phyloP scores from a whole-genome alignment of 371 early-diverging fungal genomes.

The Mucor mucedo region DNA sequence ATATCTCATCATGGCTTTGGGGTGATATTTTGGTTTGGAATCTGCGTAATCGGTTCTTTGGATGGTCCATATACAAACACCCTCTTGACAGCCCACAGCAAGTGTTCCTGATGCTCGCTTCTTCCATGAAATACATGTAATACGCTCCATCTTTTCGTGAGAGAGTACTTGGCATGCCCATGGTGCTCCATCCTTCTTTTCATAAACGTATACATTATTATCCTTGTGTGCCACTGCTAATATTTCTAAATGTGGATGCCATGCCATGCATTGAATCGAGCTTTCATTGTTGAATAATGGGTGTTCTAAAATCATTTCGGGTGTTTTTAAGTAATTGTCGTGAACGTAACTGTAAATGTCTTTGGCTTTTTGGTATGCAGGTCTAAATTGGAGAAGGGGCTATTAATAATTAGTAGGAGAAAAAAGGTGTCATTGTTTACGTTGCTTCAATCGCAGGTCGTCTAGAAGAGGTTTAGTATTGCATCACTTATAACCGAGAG shows the following conservation, averaged over 20 bases:
- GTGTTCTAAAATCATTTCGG: slow-evolving; percentile 4
- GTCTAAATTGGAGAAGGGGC: neutral
- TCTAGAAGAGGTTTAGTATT: slow-evolving; percentile 1
- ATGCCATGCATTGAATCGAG: slow-evolving; percentile 44
- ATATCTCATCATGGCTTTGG: slow-evolving; percentile 38
- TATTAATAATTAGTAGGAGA: neutral
- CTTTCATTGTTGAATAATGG: slow-evolving; percentile 9
- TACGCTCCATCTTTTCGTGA: slow-evolving; percentile 51
- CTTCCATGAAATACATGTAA: slow-evolving; percentile 64
- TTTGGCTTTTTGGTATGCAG: slow-evolving; percentile 20
- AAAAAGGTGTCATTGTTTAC: neutral
- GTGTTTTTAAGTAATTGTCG: neutral
- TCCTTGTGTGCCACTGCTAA: slow-evolving; percentile 58
- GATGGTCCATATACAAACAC: slow-evolving; percentile 61
- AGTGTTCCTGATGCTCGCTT: slow-evolving; percentile 45
- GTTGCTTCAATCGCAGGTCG: slow-evolving; percentile 9
- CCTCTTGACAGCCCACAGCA: slow-evolving; percentile 62
- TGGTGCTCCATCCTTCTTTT: slow-evolving; percentile 26
- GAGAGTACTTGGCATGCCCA: slow-evolving; percentile 51
- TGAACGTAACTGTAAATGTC: slow-evolving; percentile 8
- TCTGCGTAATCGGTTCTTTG: slow-evolving; percentile 1
- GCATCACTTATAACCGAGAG: neutral
- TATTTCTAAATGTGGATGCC: slow-evolving; percentile 60
- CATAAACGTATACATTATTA: slow-evolving; percentile 55
- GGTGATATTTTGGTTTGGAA: slow-evolving; percentile 13